These are phyloP conservation scores for Aspergillus brasiliensis DNA, from an alignment of 2,329 filamentous ascomycete species.

Conservation along the genomic window DNA sequence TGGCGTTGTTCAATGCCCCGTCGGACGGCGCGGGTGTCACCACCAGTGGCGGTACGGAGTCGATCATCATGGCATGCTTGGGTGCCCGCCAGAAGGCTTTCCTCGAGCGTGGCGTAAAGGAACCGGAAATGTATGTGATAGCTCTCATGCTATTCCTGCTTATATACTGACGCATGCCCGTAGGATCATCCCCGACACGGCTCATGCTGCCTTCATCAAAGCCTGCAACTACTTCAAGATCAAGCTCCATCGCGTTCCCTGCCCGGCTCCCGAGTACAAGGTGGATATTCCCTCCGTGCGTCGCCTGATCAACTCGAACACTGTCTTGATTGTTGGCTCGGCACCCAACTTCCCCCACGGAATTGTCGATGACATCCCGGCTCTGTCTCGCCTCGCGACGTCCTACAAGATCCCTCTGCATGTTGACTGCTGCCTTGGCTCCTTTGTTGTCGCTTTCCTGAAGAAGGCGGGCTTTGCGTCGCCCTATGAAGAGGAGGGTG, in stretches of 20 bases:
- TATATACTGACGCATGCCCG: slow-evolving; percentile 19
- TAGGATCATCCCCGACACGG: slow-evolving; percentile 91
- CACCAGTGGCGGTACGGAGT: slow-evolving; percentile 92
- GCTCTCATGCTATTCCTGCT: not conserved
- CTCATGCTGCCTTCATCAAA: slow-evolving; percentile 95
- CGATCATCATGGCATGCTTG: slow-evolving; percentile 92
- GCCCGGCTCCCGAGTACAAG: slow-evolving; percentile 82
- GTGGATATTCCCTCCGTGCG: slow-evolving; percentile 77
- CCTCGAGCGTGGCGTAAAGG: slow-evolving; percentile 79
- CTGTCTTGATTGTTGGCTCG: slow-evolving; percentile 86
- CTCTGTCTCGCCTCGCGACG: slow-evolving; percentile 78
- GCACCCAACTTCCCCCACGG: slow-evolving; percentile 98
- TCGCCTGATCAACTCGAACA: slow-evolving; percentile 91
- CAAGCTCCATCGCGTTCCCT: slow-evolving; percentile 84
- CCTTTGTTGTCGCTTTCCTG: slow-evolving; percentile 90
- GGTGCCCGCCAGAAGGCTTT: slow-evolving; percentile 88
- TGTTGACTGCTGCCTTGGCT: slow-evolving; percentile 96
- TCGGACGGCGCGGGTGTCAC: slow-evolving; percentile 82
- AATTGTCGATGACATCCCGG: slow-evolving; percentile 91
- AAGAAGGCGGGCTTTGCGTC: slow-evolving; percentile 81
- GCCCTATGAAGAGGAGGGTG: slow-evolving; percentile 65
- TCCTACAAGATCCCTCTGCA: slow-evolving; percentile 83
- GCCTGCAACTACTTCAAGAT: slow-evolving; percentile 95
- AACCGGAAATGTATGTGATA: slow-evolving; percentile 82
- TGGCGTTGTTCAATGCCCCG: slow-evolving; percentile 86